Evolutionary conservation across 2,329 filamentous ascomycete genomes (phyloP).

Genomic region (Fusarium globosum): DNA sequence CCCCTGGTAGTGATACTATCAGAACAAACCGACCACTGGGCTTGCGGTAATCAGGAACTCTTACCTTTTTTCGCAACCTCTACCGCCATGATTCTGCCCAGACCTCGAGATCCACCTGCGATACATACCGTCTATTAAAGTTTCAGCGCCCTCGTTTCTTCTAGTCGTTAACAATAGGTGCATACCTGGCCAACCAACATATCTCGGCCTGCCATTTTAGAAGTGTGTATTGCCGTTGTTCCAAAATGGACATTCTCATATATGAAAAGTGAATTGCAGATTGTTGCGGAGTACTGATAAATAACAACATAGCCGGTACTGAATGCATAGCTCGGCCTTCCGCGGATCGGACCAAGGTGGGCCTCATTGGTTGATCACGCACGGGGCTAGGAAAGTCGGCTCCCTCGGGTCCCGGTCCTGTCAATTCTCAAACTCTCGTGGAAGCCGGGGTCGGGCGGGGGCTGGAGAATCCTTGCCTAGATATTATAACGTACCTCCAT

Average conservation of each 20-base stretch:
- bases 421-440: not conserved
- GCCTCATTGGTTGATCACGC: no score
- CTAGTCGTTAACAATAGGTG: not conserved
- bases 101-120: not conserved
- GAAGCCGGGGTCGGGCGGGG: no score
- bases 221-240: no score
- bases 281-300: not conserved
- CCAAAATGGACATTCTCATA: not conserved
- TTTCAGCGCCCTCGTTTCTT: not conserved
- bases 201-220: not conserved
- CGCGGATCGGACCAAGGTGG: not conserved
- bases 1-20: not conserved
- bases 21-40: not conserved
- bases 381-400: not conserved
- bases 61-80: not conserved
- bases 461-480: no score
- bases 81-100: not conserved
- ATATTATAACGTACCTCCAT: no score
- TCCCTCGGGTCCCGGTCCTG: not conserved
- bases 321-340: not conserved
- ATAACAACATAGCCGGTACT: not conserved
- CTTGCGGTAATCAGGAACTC: not conserved
- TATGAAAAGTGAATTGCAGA: fast-evolving
- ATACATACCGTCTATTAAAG: not conserved
- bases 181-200: not conserved